Evolutionary conservation across 2,329 filamentous ascomycete species (phyloP).

Genomic region (Xylaria arbuscula): DNA sequence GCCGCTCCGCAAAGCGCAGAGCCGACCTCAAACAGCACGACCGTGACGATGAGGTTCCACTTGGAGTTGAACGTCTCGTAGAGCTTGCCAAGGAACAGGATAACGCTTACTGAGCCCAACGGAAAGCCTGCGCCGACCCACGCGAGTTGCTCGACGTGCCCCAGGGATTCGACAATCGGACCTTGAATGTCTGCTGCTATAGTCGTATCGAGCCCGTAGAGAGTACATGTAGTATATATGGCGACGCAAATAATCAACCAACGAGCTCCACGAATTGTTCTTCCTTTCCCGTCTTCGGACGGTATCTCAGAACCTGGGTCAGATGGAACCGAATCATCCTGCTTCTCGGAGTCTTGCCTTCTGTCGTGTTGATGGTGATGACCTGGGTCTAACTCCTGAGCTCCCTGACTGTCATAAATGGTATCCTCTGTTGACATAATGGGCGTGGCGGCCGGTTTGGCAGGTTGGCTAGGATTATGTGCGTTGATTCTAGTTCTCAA

Average conservation of each 20-base stretch:
- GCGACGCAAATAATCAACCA: slow-evolving; percentile 42
- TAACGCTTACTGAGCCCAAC: slow-evolving; percentile 54
- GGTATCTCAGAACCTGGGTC: too few relatives aligned
- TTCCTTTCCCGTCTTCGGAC: not conserved
- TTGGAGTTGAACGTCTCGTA: slow-evolving; percentile 58
- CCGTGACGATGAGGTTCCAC: slow-evolving; percentile 47
- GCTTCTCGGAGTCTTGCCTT: too few relatives aligned
- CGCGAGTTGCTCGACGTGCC: slow-evolving; percentile 52
- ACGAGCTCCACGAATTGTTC: slow-evolving; percentile 50
- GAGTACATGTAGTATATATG: slow-evolving; percentile 36
- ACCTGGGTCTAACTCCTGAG: too few relatives aligned
- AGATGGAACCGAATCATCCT: too few relatives aligned
- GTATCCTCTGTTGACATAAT: too few relatives aligned
- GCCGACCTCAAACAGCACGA: slow-evolving; percentile 41
- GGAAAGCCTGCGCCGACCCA: slow-evolving; percentile 56
- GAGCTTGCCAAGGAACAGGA: slow-evolving; percentile 51
- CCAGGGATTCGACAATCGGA: slow-evolving; percentile 51
- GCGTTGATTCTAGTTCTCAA: too few relatives aligned
- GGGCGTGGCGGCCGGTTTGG: too few relatives aligned
- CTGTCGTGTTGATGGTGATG: too few relatives aligned
- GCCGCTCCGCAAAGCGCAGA: slow-evolving; percentile 53
- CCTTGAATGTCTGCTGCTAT: slow-evolving; percentile 60
- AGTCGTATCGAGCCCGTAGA: slow-evolving; percentile 58
- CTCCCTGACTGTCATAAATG: too few relatives aligned
- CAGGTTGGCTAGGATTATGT: too few relatives aligned